Evolutionary conservation across 2,329 filamentous ascomycete species (phyloP), one percentile per base, ranked within the genome.

Genomic region (Ophiocordyceps australis): DNA sequence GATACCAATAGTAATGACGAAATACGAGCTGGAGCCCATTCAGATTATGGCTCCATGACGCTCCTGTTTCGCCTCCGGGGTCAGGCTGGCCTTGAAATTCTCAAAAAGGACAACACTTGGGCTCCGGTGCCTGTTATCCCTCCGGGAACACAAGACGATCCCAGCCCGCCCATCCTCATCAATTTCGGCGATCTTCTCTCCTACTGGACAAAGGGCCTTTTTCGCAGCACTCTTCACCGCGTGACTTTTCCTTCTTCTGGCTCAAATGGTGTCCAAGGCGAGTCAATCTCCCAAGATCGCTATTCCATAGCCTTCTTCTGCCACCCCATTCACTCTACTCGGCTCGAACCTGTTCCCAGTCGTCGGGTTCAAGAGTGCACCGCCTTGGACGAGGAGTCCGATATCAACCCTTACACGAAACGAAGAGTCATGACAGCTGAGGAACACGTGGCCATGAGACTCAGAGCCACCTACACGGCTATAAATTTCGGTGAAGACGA

Each of bases 121-220:
- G 66, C 60, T 0, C 65, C 69, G 23, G 79, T 76, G 1, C 73
- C 69, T 4, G 75, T 85, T 2, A 56, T 55, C 11, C 77, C 78
- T 0, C 54, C 62, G 0, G 62, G 63, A 1, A 72, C 68, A 4
- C 65, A 68, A 32, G 33, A 45, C 17, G 68, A 73, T 38, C 55
- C 56, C 7, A 64, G 57, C 21, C 74, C 69, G n/a, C 85, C 76
- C 2, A 81, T 83, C 60, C 48, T 94, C 60, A 47, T 95, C 72
- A 54, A 89, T 58, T 66, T 83, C 52, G 52, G 76, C 50, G 55
- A 74, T 45, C 41, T 77, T 43, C 53, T 75, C 32, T 76, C 71
- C 18, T 89, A 91, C 47, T 95, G 86, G 86, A 95, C 89, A 1
- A 76, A 78, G 35, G 83, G 85, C 0, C 51, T 94, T 24, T 62